Conservation (phyloP, 306 rosid genomes). For the Cicer arietinum region DNA sequence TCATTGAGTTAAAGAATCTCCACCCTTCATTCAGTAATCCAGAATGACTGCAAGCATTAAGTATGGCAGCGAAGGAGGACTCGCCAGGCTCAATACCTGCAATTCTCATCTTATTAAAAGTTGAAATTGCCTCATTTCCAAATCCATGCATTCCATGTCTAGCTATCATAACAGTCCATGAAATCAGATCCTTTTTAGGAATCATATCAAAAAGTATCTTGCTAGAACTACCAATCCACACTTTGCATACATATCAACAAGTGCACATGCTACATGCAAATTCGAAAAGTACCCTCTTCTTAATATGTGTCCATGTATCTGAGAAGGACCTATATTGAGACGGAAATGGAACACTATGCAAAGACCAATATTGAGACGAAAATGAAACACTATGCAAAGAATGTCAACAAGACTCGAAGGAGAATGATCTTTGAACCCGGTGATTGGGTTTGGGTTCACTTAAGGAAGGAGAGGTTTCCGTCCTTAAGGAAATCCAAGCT, state of each 20-base stretch:
- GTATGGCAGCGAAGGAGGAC: conserved; percentile 64
- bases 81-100: conserved; percentile 45
- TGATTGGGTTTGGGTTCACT: too few species aligned
- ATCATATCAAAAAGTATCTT: conserved; percentile 34
- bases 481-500: too few species aligned
- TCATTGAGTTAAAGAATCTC: conserved; percentile 60
- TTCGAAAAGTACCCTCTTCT: conserved; percentile 48
- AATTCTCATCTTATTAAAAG: conserved; percentile 47
- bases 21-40: conserved; percentile 67
- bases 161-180: conserved; percentile 42
- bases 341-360: too few species aligned
- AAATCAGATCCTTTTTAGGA: conserved; percentile 41
- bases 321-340: too few species aligned
- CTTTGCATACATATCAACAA: too few species aligned
- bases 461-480: too few species aligned
- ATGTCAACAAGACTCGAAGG: too few species aligned
- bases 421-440: too few species aligned
- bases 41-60: conserved; percentile 71
- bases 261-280: too few species aligned
- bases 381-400: too few species aligned
- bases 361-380: too few species aligned
- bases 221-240: conserved; percentile 34
- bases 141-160: conserved; percentile 39
- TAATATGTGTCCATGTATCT: conserved; percentile 59
- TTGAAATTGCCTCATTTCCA: conserved; percentile 61